phyloP scores from a whole-genome alignment of 2,329 filamentous ascomycete genomes.

The Sporothrix brasiliensis region DNA sequence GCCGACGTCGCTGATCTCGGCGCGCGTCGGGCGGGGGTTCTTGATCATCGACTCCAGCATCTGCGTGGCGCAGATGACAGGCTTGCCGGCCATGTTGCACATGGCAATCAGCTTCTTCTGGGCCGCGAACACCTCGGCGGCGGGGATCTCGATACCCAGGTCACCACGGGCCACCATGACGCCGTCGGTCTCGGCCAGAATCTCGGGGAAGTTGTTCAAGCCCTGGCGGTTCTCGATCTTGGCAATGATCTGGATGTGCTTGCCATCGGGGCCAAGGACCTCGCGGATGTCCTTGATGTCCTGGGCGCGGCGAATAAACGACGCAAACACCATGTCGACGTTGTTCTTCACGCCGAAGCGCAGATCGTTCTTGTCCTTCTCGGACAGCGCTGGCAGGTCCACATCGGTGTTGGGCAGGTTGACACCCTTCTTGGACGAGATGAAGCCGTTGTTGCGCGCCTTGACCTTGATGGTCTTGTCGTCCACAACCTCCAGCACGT shows the following conservation, averaged over 20 bases:
- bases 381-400: slow-evolving; percentile 92
- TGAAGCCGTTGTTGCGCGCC: slow-evolving; percentile 96
- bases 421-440: slow-evolving; percentile 98
- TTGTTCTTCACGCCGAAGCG: slow-evolving; percentile 96
- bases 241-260: slow-evolving; percentile 98
- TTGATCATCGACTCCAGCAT: slow-evolving; percentile 99
- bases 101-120: slow-evolving; percentile 99
- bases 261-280: slow-evolving; percentile 87
- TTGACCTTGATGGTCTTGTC: slow-evolving; percentile 84
- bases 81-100: slow-evolving; percentile 99
- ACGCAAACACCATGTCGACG: slow-evolving; percentile 99
- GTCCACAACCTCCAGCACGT: slow-evolving; percentile 85
- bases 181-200: slow-evolving; percentile 92
- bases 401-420: slow-evolving; percentile 99
- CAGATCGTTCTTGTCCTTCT: slow-evolving; percentile 96
- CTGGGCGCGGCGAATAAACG: slow-evolving; percentile 91
- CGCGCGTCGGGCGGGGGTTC: slow-evolving; percentile 96
- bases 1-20: slow-evolving; percentile 97
- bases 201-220: slow-evolving; percentile 99
- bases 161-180: slow-evolving; percentile 99
- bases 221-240: slow-evolving; percentile 99
- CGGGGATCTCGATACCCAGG: slow-evolving; percentile 96
- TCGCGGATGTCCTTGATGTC: slow-evolving; percentile 92
- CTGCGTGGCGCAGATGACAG: slow-evolving; percentile 97
- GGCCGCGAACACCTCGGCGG: slow-evolving; percentile 96